Evolutionary conservation across 345 rosid genomes (phyloP).

Genomic region (Eucalyptus decipiens): DNA sequence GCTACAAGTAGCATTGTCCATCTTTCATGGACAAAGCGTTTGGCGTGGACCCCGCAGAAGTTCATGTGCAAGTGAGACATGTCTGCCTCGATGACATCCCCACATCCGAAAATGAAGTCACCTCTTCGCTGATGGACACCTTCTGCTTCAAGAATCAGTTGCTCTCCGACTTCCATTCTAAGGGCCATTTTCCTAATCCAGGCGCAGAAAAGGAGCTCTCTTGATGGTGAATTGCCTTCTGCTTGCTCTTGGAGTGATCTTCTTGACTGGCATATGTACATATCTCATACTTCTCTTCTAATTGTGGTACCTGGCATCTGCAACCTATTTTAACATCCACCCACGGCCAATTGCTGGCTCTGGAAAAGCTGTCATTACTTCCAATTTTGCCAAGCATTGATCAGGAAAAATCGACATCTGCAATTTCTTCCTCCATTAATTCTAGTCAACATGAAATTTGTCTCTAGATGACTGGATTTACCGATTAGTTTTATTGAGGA

Average conservation of each 20-base stretch:
- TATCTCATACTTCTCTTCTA: conserved; percentile 36
- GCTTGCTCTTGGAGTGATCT: conserved; percentile 31
- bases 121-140: neutral
- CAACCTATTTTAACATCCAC: no score
- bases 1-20: conserved; percentile 59
- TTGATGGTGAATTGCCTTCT: conserved; percentile 21
- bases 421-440: no score
- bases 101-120: neutral
- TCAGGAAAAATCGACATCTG: no score
- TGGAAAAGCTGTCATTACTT: no score
- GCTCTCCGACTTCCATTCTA: conserved; percentile 40
- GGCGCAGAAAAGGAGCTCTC: conserved; percentile 47
- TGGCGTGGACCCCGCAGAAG: conserved; percentile 68
- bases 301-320: no score
- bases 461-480: no score
- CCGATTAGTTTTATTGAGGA: no score
- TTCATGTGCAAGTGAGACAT: conserved; percentile 53
- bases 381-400: no score
- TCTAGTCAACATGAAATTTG: no score
- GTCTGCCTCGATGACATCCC: conserved; percentile 35
- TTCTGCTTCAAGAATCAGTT: conserved; percentile 48
- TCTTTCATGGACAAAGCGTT: conserved; percentile 63
- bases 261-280: conserved; percentile 34
- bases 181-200: conserved; percentile 52
- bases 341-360: no score